These are phyloP conservation scores for Scheffersomyces segobiensis DNA, from an alignment of 1,139 yeast genomes.

Conservation along the genomic window DNA sequence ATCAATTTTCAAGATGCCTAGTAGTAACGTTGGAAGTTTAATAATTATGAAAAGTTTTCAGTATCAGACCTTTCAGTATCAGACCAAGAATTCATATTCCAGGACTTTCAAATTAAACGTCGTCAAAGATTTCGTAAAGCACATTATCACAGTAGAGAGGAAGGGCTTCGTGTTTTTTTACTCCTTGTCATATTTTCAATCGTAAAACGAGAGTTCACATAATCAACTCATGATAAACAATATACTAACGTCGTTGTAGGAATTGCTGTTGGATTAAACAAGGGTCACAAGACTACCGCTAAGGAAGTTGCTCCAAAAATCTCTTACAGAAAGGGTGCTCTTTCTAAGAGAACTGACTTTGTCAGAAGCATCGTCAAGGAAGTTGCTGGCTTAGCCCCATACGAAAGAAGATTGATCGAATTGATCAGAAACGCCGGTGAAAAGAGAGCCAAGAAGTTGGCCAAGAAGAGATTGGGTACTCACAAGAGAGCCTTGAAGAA, in stretches of 20 bases:
- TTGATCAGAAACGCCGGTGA: conserved; percentile 99
- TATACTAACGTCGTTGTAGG: conserved; percentile 52
- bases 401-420: conserved; percentile 99
- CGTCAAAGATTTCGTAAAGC: neutral
- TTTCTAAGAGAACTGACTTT: conserved; percentile 93
- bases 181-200: neutral
- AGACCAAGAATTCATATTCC: neutral
- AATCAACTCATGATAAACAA: neutral
- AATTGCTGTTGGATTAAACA: conserved; percentile 98
- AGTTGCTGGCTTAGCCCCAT: conserved; percentile 99
- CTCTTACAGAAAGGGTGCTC: conserved; percentile 96
- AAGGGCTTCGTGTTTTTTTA: neutral
- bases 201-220: neutral
- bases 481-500: conserved; percentile 99
- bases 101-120: neutral
- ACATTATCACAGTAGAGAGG: neutral
- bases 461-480: conserved; percentile 99
- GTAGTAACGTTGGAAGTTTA: neutral
- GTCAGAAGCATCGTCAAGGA: conserved; percentile 96
- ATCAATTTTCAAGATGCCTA: neutral
- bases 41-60: no score
- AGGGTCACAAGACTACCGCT: conserved; percentile 96
- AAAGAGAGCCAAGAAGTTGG: conserved; percentile 99
- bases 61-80: neutral
- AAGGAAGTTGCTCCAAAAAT: conserved; percentile 93